Evolutionary conservation across 768 basidiomycete species (phyloP), one percentile per base, ranked within the genome.

Genomic region (Podaxis mareebaensis): DNA sequence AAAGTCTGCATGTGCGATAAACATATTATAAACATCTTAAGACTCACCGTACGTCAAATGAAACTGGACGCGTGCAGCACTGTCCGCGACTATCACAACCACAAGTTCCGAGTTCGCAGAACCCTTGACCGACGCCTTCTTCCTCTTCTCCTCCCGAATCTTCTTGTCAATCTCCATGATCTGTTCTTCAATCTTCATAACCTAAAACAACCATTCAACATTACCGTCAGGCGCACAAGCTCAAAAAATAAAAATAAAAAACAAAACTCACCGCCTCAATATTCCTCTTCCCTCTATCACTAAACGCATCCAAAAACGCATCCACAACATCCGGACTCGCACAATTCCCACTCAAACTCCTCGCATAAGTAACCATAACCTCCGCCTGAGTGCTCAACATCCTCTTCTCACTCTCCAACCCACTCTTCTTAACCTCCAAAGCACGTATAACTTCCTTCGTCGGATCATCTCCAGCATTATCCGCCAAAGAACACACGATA

Each of bases 31-130:
- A 11, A 12, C 5, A 26, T 36, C 20, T 13, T 33, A 56, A 33
- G 28, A 71, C 82, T 30, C 64, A 85, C 85, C 76, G 67, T 88
- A 88, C 4, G 83, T 81, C 26, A 87, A 67, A 63, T 76, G 81
- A 42, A 89, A 74, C 17, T 81, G 76, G 28, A 81, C 72, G 1
- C 68, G 64, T 0, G 66, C 68, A 10, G 76, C 71, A 1, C 71
- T 69, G 46, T 82, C 79, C 1, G 80, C 67, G 28, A 74, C 72
- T 39, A 85, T 72, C 28, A 84, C 77, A 59, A 83, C 73, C 6
- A 75, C 74, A 26, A 85, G 78, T 60, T 77, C 68, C 28, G 77
- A 76, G 1, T 63, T 63, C 6, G 74, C 64, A 0, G 67, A 64
- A 4, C 77, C 79, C 67, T 76, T 76, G 73, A 76, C 80, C 28